Conservation (phyloP, 768 basidiomycete genomes). For the Psilocybe azurescens region DNA sequence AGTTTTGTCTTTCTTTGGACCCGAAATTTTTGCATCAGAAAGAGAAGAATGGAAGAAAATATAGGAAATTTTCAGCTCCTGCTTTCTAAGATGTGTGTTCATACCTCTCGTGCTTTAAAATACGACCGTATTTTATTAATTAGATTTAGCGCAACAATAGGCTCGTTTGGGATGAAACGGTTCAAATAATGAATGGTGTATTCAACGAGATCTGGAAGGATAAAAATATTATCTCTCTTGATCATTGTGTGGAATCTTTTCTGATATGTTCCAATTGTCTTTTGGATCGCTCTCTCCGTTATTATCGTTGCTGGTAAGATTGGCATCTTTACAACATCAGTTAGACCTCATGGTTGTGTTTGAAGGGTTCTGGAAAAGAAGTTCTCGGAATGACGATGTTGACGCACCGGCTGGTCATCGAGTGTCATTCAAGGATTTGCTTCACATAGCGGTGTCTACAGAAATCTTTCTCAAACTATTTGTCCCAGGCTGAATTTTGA, state of each 20-base stretch:
- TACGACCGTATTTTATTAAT: no score
- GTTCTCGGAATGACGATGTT: constrained; percentile 44
- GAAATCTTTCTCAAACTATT: constrained; percentile 37
- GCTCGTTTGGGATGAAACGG: constrained; percentile 52
- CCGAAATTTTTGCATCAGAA: constrained; percentile 65
- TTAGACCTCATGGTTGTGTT: not conserved
- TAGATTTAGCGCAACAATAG: constrained; percentile 42
- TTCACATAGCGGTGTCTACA: constrained; percentile 42
- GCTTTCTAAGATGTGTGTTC: constrained; percentile 61
- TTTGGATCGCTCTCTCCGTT: constrained; percentile 11
- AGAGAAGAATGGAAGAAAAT: constrained; percentile 66
- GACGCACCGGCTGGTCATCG: constrained; percentile 42
- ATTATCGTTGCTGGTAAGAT: constrained; percentile 9
- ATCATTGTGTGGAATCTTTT: constrained; percentile 4
- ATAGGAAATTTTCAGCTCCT: constrained; percentile 61
- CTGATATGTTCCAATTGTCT: no score
- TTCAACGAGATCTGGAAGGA: constrained; percentile 52
- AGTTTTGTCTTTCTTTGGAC: constrained; percentile 52
- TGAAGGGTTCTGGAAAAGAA: constrained; percentile 49
- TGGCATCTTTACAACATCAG: no score
- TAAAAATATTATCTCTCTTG: constrained; percentile 35
- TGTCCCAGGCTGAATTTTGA: constrained; percentile 38
- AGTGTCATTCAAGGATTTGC: constrained; percentile 48
- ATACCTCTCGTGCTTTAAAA: not conserved
- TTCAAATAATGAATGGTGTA: constrained; percentile 43